Base-by-base conservation (phyloP, 495 filamentous ascomycete species). In the Sabuloglossum arenarium region DNA sequence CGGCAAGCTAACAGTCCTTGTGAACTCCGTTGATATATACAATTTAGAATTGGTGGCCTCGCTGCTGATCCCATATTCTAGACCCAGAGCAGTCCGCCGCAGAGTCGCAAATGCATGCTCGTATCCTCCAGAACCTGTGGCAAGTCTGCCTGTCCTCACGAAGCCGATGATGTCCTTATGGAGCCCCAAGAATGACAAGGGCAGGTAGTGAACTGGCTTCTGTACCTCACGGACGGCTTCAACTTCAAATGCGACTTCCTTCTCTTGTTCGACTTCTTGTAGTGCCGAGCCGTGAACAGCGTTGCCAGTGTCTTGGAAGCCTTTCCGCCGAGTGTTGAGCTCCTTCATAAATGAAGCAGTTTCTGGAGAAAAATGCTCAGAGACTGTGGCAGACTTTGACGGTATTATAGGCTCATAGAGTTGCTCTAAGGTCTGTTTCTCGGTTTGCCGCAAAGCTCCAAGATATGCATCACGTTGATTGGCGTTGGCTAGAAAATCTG, bases 201-300 rank as follows among this genome's bases (percentile, higher is more conserved):
- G 28, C 14, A 37, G 29, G 53, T 64, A 64, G 54, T 65, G 60
- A 1, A 59, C 16, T 1, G 64, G 71, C 46, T 64, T 67, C 58
- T 74, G 66, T 0, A 71, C 58, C 46, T 72, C 61, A 0, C 71
- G 67, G 6, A 72, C 64, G 3, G 43, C 55, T 56, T 74, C 71
- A 0, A 70, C 66, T 57, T 74, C 61, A 29, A 65, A 62, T 5
- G 58, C 67, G 24, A 72, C 65, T 57, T 74, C 71, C 29, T 69
- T 46, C 56, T 74, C 71, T 59, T 73, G 71, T 50, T 74, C 71
- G 1, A 74, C 71, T 59, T 74, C 71, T 54, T 72, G 60, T 14
- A 72, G 59, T 1, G 65, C 68, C 19, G 67, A 68, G 1, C 56
- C 57, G 54, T 71, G 67, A 23, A 71, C 59, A 0, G 62, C 62